Percentiles rank a stretch among this genome's conserved stretches.
Evolutionary conservation across 805 yeast genomes (phyloP).

Genomic region (Barnettozyma wickerhamii): DNA sequence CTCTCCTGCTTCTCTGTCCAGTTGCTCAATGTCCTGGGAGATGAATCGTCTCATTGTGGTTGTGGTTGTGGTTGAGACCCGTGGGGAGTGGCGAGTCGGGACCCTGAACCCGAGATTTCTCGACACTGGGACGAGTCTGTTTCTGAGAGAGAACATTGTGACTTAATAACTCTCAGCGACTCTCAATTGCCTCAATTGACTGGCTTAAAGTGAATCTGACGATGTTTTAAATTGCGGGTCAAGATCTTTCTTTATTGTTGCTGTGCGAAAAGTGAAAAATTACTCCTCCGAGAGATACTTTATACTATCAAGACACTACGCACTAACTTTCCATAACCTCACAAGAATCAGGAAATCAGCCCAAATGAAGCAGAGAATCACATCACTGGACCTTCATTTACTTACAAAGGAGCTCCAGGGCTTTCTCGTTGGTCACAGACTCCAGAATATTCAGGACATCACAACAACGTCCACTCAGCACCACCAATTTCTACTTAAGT

Average conservation of each 20-base stretch:
- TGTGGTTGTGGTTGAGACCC: not conserved
- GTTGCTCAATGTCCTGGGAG: slow-evolving; percentile 36
- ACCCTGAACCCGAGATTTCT: too few species aligned
- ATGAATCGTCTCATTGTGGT: slow-evolving; percentile 24
- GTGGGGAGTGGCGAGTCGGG: too few species aligned
- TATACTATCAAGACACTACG: too few species aligned
- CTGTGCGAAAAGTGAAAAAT: not conserved
- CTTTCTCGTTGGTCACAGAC: slow-evolving; percentile 57
- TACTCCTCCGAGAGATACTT: too few species aligned
- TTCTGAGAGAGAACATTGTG: not conserved
- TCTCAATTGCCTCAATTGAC: not conserved
- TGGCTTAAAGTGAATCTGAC: too few species aligned
- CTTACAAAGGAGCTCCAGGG: slow-evolving; percentile 60
- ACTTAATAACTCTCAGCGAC: too few species aligned
- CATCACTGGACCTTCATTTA: slow-evolving; percentile 76
- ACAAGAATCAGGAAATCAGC: not conserved
- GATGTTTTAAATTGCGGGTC: too few species aligned
- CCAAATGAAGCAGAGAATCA: slow-evolving; percentile 63
- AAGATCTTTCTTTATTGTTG: too few species aligned
- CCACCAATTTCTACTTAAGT: slow-evolving; percentile 74
- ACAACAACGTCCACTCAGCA: slow-evolving; percentile 44
- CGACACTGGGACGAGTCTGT: not conserved
- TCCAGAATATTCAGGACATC: slow-evolving; percentile 83
- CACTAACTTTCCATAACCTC: too few species aligned
- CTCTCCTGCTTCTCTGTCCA: slow-evolving; percentile 50